Percentiles rank a stretch among this genome's conserved stretches.
Conservation (phyloP, 2,329 filamentous ascomycete genomes). For the Penicillium sp. region DNA sequence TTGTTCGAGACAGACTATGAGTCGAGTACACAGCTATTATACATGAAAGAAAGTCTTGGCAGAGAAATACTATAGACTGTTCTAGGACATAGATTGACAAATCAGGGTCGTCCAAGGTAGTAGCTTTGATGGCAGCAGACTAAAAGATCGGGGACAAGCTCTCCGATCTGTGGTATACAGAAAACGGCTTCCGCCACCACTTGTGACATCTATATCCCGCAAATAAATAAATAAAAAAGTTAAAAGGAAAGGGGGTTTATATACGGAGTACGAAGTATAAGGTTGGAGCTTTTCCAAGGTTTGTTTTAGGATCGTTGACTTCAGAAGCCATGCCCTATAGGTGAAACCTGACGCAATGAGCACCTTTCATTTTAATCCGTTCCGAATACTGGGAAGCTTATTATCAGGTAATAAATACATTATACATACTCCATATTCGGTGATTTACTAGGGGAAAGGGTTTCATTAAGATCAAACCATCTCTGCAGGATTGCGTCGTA, state of each 20-base stretch:
- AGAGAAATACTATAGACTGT: background rate
- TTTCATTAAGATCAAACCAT: background rate
- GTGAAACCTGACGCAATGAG: background rate
- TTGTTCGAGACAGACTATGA: background rate
- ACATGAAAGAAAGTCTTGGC: background rate
- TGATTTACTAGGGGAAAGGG: background rate
- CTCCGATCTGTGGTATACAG: conserved; percentile 8
- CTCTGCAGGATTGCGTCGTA: background rate
- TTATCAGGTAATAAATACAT: background rate
- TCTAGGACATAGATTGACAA: conserved; percentile 7
- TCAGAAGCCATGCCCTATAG: background rate
- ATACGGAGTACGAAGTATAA: background rate
- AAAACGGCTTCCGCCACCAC: conserved; percentile 1
- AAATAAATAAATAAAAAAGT: conserved; percentile 4
- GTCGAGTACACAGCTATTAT: background rate
- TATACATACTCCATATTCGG: background rate
- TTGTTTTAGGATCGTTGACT: conserved; percentile 11
- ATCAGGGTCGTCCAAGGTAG: conserved; percentile 16
- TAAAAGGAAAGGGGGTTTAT: background rate
- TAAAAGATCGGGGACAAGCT: conserved; percentile 1
- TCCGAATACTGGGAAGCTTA: background rate
- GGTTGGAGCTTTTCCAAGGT: background rate
- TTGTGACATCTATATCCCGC: background rate
- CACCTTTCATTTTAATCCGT: background rate
- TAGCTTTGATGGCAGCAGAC: conserved; percentile 11